A percentile compares a stretch with the other conserved stretches of the same genome.
phyloP scores from a whole-genome alignment of 179 eudicot species.

The Beta corolliflora region DNA sequence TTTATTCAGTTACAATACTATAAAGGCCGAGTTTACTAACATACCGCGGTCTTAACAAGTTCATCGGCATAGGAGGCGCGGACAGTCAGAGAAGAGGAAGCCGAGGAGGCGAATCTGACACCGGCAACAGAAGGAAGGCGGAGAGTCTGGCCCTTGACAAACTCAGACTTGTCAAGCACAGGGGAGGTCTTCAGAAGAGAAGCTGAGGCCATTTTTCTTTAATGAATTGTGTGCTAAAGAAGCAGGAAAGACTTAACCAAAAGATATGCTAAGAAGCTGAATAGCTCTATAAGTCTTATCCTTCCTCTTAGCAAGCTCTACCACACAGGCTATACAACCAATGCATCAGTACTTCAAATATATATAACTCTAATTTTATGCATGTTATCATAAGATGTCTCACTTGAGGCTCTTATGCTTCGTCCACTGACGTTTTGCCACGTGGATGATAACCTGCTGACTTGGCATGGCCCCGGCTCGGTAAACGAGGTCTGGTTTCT shows the following conservation, averaged over 20 bases:
- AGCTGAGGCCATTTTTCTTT: constrained; percentile 64
- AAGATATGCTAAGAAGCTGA: constrained; percentile 21
- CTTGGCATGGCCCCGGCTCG: constrained; percentile 33
- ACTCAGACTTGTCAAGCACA: constrained; percentile 74
- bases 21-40: background rate
- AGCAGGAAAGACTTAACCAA: constrained; percentile 22
- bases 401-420: constrained; percentile 62
- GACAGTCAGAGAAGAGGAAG: constrained; percentile 42
- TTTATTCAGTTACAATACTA: background rate
- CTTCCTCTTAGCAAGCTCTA: constrained; percentile 40
- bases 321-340: constrained; percentile 48
- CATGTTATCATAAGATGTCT: constrained; percentile 55
- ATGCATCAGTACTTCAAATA: constrained; percentile 27
- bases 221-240: constrained; percentile 14
- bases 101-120: constrained; percentile 53
- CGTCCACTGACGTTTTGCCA: constrained; percentile 48
- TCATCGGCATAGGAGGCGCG: constrained; percentile 81
- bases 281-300: constrained; percentile 48
- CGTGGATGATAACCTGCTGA: constrained; percentile 49
- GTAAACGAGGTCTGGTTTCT: constrained; percentile 24
- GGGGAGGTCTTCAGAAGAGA: constrained; percentile 74
- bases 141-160: constrained; percentile 76
- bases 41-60: constrained; percentile 85
- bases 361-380: constrained; percentile 27
- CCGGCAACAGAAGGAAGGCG: constrained; percentile 49